These are phyloP conservation scores for Ulmus americana DNA, from an alignment of 331 rosid genomes.

Conservation along the genomic window DNA sequence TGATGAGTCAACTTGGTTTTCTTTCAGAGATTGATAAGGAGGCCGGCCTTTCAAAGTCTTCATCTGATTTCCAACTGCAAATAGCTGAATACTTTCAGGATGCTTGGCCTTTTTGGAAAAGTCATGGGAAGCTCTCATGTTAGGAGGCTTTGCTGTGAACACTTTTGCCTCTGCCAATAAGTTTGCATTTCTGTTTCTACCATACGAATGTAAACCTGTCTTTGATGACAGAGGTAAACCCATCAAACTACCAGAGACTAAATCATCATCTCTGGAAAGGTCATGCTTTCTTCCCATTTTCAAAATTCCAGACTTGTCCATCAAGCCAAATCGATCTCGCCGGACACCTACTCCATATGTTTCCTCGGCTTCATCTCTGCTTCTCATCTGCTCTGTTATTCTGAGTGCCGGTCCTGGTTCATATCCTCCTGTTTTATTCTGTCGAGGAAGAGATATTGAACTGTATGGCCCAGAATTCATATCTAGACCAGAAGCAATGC, in stretches of 20 bases:
- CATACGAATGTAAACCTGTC: constrained; percentile 42
- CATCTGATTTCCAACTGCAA: constrained; percentile 40
- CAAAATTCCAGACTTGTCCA: constrained; percentile 47
- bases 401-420: constrained; percentile 49
- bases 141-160: constrained; percentile 47
- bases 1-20: constrained; percentile 38
- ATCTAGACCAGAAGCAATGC: constrained; percentile 42
- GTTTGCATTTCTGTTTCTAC: constrained; percentile 40
- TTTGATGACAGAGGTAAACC: constrained; percentile 54
- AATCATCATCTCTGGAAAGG: constrained; percentile 44
- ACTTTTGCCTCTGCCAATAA: constrained; percentile 41
- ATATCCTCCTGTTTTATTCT: constrained; percentile 38
- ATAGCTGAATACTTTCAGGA: constrained; percentile 52
- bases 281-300: constrained; percentile 63
- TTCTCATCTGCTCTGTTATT: constrained; percentile 51
- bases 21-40: constrained; percentile 33
- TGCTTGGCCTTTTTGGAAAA: constrained; percentile 47
- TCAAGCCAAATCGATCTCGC: constrained; percentile 42
- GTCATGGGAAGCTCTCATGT: constrained; percentile 43
- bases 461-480: constrained; percentile 51
- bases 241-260: constrained; percentile 41
- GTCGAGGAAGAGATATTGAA: constrained; percentile 44
- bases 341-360: constrained; percentile 41
- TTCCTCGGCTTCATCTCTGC: constrained; percentile 47
- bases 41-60: constrained; percentile 46